A percentile compares a stretch with the other conserved stretches of the same genome.
phyloP scores from a whole-genome alignment of 352 stramenopile genomes.

The Phytophthora megakarya region DNA sequence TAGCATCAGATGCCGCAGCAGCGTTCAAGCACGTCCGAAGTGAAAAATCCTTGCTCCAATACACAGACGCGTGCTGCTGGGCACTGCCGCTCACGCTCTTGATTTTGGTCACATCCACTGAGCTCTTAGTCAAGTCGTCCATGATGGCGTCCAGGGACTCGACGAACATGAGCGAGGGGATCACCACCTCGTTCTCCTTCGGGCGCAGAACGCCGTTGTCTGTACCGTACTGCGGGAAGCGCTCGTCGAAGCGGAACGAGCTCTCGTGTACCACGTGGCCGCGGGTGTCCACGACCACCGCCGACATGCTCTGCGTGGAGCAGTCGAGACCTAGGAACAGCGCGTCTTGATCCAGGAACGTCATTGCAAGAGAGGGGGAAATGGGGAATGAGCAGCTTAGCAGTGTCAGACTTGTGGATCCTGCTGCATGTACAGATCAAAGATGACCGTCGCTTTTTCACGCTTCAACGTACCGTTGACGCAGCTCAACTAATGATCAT shows the following conservation, averaged over 20 bases:
- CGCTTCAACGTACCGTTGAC: slow-evolving; percentile 5
- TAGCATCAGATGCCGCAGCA: slow-evolving; percentile 16
- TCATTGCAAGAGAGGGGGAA: slow-evolving; percentile 19
- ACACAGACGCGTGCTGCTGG: slow-evolving; percentile 85
- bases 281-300: slow-evolving; percentile 54
- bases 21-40: slow-evolving; percentile 40
- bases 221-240: slow-evolving; percentile 66
- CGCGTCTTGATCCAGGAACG: slow-evolving; percentile 15
- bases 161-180: slow-evolving; percentile 81
- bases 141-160: slow-evolving; percentile 79
- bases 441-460: slow-evolving; percentile 14
- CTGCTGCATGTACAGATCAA: slow-evolving; percentile 14
- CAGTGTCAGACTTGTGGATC: neutral
- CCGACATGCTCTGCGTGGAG: slow-evolving; percentile 87
- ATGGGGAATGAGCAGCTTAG: slow-evolving; percentile 16
- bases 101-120: slow-evolving; percentile 51
- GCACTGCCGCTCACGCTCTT: slow-evolving; percentile 72
- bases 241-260: slow-evolving; percentile 75
- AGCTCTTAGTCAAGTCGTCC: slow-evolving; percentile 37
- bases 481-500: neutral
- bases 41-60: slow-evolving; percentile 66
- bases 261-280: slow-evolving; percentile 53
- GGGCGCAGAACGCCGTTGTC: slow-evolving; percentile 70
- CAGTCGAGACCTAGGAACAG: slow-evolving; percentile 79
- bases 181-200: slow-evolving; percentile 53